Evolutionary conservation across 768 basidiomycete genomes (phyloP).

Genomic region (Agaricus subrufescens): DNA sequence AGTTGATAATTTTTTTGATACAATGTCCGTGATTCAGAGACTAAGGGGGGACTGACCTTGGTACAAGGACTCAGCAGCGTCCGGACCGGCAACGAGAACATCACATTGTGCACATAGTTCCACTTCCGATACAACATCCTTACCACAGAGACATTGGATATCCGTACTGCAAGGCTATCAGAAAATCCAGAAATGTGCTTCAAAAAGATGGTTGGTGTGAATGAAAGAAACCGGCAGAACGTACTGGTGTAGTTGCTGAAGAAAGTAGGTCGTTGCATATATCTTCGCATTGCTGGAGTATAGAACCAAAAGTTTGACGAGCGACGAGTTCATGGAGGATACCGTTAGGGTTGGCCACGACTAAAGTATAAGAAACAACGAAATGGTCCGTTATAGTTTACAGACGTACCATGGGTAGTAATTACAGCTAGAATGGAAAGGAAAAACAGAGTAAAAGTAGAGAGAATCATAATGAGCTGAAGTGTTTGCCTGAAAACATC

Average conservation of each 20-base stretch:
- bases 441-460: neutral
- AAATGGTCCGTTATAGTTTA: neutral
- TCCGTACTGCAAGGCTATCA: neutral
- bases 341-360: neutral
- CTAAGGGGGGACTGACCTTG: neutral
- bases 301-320: slow-evolving; percentile 5
- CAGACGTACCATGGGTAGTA: neutral
- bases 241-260: neutral
- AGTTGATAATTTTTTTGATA: neutral
- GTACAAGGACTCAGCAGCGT: neutral
- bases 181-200: no score
- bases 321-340: neutral
- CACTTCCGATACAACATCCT: neutral
- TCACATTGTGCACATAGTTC: neutral
- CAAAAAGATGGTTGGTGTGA: no score
- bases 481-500: neutral
- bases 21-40: neutral
- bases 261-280: neutral
- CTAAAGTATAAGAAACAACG: neutral
- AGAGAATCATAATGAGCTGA: neutral
- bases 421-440: neutral
- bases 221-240: neutral
- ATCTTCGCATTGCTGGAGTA: neutral
- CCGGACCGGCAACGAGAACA: neutral
- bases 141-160: slow-evolving; percentile 1